Evolutionary conservation across 345 rosid species (phyloP).

Genomic region (Syzygium aromaticum): DNA sequence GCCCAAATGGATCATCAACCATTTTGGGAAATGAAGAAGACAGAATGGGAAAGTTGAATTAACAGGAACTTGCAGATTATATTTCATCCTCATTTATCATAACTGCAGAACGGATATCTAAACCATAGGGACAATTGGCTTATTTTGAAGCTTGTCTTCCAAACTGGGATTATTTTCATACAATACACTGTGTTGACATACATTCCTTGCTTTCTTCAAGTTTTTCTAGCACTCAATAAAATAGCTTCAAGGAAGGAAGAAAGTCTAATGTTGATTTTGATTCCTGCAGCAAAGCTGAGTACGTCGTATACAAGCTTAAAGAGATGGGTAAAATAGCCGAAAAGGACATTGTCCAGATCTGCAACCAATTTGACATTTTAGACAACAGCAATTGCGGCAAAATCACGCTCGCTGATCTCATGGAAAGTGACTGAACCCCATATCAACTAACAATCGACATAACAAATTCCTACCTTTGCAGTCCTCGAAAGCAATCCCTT

Average conservation of each 20-base stretch:
- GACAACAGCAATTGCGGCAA: slow-evolving; percentile 37
- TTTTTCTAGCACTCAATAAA: not conserved
- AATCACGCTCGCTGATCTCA: slow-evolving; percentile 46
- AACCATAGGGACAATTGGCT: not conserved
- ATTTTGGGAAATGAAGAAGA: not conserved
- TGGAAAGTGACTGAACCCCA: slow-evolving; percentile 20
- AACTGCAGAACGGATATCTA: not conserved
- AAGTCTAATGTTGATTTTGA: slow-evolving; percentile 2
- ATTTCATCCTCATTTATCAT: not conserved
- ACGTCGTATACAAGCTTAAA: slow-evolving; percentile 60
- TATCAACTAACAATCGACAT: not conserved
- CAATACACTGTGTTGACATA: not conserved
- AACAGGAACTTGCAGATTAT: not conserved
- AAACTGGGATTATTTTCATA: not conserved
- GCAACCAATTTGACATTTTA: slow-evolving; percentile 42
- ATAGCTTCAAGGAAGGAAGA: not conserved
- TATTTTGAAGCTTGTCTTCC: not conserved
- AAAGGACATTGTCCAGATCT: slow-evolving; percentile 46
- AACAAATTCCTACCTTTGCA: not conserved
- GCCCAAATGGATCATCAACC: not conserved
- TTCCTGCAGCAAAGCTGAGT: slow-evolving; percentile 60
- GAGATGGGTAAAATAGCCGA: slow-evolving; percentile 65
- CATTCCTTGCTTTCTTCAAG: not conserved
- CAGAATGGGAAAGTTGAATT: not conserved
- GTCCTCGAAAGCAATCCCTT: not conserved